Evolutionary conservation across 257 asterid genomes (phyloP), one percentile per base, ranked within the genome.

Genomic region (Scutellaria barbata): DNA sequence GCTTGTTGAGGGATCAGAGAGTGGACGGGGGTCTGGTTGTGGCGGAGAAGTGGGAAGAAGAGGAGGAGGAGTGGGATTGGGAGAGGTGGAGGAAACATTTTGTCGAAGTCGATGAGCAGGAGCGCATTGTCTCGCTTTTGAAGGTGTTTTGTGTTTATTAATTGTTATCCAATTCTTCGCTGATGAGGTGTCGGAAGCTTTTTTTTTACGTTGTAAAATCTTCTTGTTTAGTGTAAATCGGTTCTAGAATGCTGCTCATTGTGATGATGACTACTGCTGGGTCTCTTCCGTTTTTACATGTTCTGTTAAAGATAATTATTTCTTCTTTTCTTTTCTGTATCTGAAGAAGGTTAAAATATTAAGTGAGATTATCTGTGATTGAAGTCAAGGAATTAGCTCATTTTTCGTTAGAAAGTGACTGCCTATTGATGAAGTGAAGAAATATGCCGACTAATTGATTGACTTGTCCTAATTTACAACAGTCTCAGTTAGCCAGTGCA

Each of bases 81-180:
- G 98, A 89, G 81, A 86, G 90, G 74, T 95, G 99, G 99, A 84
- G 75, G 79, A 85, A 80, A 70, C 95, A 95, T 79, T 88, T 95
- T 66, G 67, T 63, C 1, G 90, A 85, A 78, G 88, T 92, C 57
- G 98, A 95, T 68, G 95, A 89, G 74, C 96, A 88, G 79, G 98
- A 89, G 77, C 87, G 91, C 16, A 60, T 87, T 70, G 79, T 89
- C 72, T 85, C 89, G 13, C 71, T 82, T 69, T 81, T 95, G 76
- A 88, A 89, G 96, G 99, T 94, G 45, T 64, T 40, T 43, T 65
- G 18, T 59, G 22, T 55, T 50, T 46, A 2, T 42, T 35, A 14
- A n/a, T 22, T 54, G 42, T 54, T 37, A 5, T 37, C 18, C 53
- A 25, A 20, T 11, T 46, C 66, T 46, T 11, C 18, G 6, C 6